These are phyloP conservation scores for Trematosphaeria pertusa DNA, from an alignment of 2,329 filamentous ascomycete genomes.

Conservation along the genomic window DNA sequence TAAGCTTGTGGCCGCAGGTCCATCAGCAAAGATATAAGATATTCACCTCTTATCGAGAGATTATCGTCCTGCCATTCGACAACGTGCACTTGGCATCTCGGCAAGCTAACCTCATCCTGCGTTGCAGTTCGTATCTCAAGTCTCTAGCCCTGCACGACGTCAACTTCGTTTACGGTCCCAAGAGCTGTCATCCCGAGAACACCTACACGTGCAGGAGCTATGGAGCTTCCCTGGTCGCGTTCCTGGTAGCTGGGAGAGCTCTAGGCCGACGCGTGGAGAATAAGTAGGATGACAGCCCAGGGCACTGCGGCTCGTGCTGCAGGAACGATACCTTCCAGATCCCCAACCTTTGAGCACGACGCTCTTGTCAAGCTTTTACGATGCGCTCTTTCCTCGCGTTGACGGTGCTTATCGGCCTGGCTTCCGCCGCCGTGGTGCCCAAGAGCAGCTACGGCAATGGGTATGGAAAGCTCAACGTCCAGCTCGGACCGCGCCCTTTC, in stretches of 20 bases:
- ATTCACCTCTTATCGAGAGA: not conserved
- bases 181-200: constrained; percentile 17
- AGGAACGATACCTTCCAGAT: constrained; percentile 25
- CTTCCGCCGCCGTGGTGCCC: constrained; percentile 35
- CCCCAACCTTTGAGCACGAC: constrained; percentile 7
- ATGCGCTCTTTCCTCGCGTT: constrained; percentile 40
- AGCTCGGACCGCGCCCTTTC: constrained; percentile 46
- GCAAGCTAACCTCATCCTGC: constrained; percentile 22
- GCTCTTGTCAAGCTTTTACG: constrained; percentile 14
- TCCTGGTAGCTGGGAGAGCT: constrained; percentile 11
- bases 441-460: constrained; percentile 22
- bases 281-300: constrained; percentile 29
- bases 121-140: constrained; percentile 14
- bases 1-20: no score
- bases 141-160: constrained; percentile 4
- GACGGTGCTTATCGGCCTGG: constrained; percentile 34
- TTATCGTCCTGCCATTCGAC: constrained; percentile 4
- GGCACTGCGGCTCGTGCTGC: constrained; percentile 15
- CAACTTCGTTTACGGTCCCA: constrained; percentile 14
- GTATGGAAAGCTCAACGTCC: constrained; percentile 39
- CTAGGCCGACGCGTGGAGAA: constrained; percentile 18
- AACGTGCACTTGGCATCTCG: constrained; percentile 24
- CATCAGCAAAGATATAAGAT: not conserved
- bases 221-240: constrained; percentile 23
- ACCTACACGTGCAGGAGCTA: constrained; percentile 35